phyloP scores from a whole-genome alignment of 2,329 filamentous ascomycete genomes.

The Colletotrichum sp. region DNA sequence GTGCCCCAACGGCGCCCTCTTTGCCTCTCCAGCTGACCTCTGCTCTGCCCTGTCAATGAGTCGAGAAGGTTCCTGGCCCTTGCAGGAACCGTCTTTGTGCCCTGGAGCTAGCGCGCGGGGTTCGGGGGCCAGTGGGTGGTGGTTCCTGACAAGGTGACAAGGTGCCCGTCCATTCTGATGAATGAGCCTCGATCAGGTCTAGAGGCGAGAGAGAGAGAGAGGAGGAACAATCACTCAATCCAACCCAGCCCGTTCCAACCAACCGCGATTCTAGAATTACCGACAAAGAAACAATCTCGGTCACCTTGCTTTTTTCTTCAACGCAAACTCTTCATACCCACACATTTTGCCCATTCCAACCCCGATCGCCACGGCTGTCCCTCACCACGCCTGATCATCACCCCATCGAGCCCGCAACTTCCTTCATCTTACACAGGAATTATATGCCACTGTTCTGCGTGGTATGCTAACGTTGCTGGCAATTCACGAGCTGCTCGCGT shows the following conservation, averaged over 20 bases:
- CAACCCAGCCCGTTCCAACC: background rate
- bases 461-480: background rate
- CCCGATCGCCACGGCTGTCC: background rate
- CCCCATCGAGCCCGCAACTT: background rate
- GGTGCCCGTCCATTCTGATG: background rate
- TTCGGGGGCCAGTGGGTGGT: background rate
- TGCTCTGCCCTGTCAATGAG: background rate
- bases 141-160: background rate
- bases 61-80: background rate
- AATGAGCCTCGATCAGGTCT: background rate
- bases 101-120: background rate
- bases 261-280: background rate
- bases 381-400: background rate
- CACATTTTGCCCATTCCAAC: background rate
- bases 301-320: constrained; percentile 1
- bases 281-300: background rate
- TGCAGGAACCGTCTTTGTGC: background rate
- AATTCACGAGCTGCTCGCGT: background rate
- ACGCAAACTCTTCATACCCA: background rate
- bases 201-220: background rate
- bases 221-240: background rate
- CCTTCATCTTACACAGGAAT: background rate
- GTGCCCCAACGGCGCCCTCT: background rate
- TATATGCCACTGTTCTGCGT: background rate
- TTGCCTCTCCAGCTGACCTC: background rate